Conservation (phyloP, 345 rosid species). For the Syzygium aqueum region DNA sequence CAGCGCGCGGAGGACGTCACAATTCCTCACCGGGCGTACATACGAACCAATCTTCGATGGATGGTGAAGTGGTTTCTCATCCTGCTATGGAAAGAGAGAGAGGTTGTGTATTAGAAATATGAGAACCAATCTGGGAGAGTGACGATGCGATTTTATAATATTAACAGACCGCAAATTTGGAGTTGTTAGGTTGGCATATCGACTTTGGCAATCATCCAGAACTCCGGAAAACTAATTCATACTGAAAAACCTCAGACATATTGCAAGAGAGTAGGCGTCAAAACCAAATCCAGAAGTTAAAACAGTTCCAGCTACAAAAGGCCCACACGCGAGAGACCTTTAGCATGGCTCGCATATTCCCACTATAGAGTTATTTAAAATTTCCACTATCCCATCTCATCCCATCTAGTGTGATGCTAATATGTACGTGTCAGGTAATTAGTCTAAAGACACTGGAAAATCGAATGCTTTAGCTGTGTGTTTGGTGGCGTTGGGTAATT, state of each 20-base stretch:
- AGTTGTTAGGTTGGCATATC: not conserved
- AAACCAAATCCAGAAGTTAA: not conserved
- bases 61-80: not conserved
- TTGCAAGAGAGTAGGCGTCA: not conserved
- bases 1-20: not conserved
- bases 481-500: not conserved
- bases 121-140: not conserved
- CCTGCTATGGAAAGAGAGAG: not conserved
- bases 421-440: not conserved
- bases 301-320: not conserved
- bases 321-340: not conserved
- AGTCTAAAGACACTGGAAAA: not conserved
- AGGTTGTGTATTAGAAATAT: not conserved
- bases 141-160: not conserved
- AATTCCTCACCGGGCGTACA: not conserved
- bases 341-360: not conserved
- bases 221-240: not conserved
- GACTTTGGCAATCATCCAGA: not conserved
- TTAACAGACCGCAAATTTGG: not conserved
- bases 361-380: not conserved
- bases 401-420: not conserved
- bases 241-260: not conserved
- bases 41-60: not conserved
- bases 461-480: not conserved
- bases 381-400: not conserved